Evolutionary conservation across 192 early-diverging fungal species (phyloP).

Genomic region (Coemansia sp.): DNA sequence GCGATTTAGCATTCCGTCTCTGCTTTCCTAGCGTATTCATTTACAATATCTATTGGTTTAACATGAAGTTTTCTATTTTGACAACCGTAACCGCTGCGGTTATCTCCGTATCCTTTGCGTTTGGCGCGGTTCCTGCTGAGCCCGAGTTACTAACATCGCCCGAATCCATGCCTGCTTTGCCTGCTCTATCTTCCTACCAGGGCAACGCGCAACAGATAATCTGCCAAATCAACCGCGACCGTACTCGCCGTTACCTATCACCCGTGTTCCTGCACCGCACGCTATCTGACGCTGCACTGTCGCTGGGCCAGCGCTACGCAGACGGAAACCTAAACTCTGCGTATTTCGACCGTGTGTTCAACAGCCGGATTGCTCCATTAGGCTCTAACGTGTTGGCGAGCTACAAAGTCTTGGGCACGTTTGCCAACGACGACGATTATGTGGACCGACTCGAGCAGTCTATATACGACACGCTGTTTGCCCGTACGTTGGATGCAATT

Average conservation of each 20-base stretch:
- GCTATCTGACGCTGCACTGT: slow-evolving; percentile 24
- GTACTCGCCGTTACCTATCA: slow-evolving; percentile 21
- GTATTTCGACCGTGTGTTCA: slow-evolving; percentile 21
- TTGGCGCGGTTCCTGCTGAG: neutral
- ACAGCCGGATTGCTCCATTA: slow-evolving; percentile 20
- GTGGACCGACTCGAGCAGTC: slow-evolving; percentile 10
- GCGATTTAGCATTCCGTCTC: neutral
- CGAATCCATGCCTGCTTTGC: neutral
- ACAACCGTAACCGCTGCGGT: neutral
- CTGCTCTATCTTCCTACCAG: neutral
- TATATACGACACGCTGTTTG: slow-evolving; percentile 38
- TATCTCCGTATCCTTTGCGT: neutral
- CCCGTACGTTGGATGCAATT: slow-evolving; percentile 39
- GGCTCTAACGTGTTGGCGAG: slow-evolving; percentile 24
- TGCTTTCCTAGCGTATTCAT: neutral
- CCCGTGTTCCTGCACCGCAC: slow-evolving; percentile 45
- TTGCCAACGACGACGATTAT: slow-evolving; percentile 20
- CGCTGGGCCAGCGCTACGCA: slow-evolving; percentile 21
- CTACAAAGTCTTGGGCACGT: slow-evolving; percentile 42
- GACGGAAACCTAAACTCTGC: slow-evolving; percentile 3
- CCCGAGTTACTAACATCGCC: neutral
- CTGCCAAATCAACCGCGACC: slow-evolving; percentile 45
- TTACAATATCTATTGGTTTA: neutral
- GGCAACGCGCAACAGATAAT: slow-evolving; percentile 25
- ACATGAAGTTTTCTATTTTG: slow-evolving; percentile 1